A percentile compares a stretch with the other conserved stretches of the same genome.
phyloP scores from a whole-genome alignment of 73 alveolate species.

The Stentor coeruleus region DNA sequence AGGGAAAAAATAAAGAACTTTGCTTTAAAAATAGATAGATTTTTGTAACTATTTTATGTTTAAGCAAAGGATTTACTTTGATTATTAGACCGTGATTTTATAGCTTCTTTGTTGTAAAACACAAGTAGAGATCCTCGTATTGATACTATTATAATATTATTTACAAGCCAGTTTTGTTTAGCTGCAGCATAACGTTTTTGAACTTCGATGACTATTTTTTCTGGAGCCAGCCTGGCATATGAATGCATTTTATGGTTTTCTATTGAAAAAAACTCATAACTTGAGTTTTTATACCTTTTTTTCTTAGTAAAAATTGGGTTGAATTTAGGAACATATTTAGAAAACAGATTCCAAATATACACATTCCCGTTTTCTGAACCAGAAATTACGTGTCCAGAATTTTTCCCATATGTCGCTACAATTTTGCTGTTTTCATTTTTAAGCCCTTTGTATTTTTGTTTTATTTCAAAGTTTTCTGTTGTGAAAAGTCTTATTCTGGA shows the following conservation, averaged over 20 bases:
- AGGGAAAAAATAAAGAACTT: too few relatives aligned
- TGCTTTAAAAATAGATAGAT: too few relatives aligned
- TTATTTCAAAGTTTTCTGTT: neutral
- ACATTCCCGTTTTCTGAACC: constrained; percentile 16
- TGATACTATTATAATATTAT: neutral
- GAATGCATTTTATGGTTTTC: neutral
- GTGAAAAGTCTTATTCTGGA: neutral
- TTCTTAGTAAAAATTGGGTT: constrained; percentile 13
- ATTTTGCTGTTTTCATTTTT: neutral
- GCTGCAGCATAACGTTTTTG: neutral
- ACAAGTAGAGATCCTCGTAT: neutral
- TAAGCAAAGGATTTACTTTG: too few relatives aligned
- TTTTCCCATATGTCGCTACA: neutral
- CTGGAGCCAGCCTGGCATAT: neutral
- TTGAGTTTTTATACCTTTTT: neutral
- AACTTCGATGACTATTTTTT: neutral
- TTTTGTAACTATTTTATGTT: too few relatives aligned
- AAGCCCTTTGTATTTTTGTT: constrained; percentile 17
- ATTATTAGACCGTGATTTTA: too few relatives aligned
- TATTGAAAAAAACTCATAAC: neutral
- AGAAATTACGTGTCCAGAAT: neutral
- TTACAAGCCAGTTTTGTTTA: neutral
- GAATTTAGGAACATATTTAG: neutral
- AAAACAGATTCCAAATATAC: neutral
- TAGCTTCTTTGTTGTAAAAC: neutral